Base-by-base conservation (phyloP, 2,329 filamentous ascomycete genomes). In the Zymoseptoria passerinii region DNA sequence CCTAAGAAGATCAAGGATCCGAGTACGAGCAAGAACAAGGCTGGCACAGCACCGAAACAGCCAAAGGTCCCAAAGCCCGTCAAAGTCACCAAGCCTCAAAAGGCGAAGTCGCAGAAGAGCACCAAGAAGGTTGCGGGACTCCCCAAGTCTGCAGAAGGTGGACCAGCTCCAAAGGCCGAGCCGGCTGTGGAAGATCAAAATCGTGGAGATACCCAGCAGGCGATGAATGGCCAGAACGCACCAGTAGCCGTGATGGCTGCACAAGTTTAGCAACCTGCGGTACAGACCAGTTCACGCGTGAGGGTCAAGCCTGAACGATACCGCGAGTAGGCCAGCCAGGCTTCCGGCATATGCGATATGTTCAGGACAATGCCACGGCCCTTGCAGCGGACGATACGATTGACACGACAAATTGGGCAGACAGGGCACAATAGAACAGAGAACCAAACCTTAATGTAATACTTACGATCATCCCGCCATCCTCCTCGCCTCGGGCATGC, bases 401-500 rank as follows among this genome's bases (percentile, higher is more conserved):
- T 44, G 35, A 44, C 35, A 44, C 4, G n/a, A 6, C 35, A 13
- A 44, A 44, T 44, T 44, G 35, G 35, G 35, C 35, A 35, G 29
- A 13, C 29, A 44, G 35, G 35, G n/a, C 35, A 44, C 35, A n/a
- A 44, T 44, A 44, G 35, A n/a, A 44, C 29, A 35, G 13, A 4
- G 35, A 44, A 40, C 35, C 35, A 44, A 44, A 44, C 35, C 35
- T 44, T 44, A 44, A 16, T n/a, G 35, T 44, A 16, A 44, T 44
- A 44, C 35, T 44, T 53, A 44, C 35, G 8, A 28, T 62, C 57
- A 62, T n/a, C 51, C 61, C 28, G 27, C 65, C 57, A 63, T 60
- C 49, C 73, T 66, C 61, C 77, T 71, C 58, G 71, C 73, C 53
- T 67, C 66, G 10, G 78, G 78, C 77, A 80, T 80, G 55, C 74